Percentiles rank a stretch among this genome's conserved stretches.
Conservation (phyloP, 805 yeast genomes). For the Starmerella tilneyi region DNA sequence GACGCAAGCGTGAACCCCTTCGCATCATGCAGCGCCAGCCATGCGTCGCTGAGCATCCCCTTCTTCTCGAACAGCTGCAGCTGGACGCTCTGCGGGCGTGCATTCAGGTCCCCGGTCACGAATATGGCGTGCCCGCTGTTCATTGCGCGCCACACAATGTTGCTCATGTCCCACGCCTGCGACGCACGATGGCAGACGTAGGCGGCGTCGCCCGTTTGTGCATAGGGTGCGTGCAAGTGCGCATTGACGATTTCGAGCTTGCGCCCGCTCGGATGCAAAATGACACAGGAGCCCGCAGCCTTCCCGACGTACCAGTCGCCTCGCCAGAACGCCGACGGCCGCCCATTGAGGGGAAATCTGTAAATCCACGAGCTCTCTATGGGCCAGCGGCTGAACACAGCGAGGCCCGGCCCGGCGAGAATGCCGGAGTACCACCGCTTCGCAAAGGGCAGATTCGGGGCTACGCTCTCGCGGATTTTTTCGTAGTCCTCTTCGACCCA, state of each 20-base stretch:
- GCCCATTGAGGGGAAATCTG: slow-evolving; percentile 83
- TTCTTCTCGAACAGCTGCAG: slow-evolving; percentile 59
- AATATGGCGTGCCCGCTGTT: slow-evolving; percentile 75
- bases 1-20: slow-evolving; percentile 26
- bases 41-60: slow-evolving; percentile 66
- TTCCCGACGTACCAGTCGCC: slow-evolving; percentile 99
- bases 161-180: slow-evolving; percentile 93
- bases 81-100: slow-evolving; percentile 77
- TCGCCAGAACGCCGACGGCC: slow-evolving; percentile 84
- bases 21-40: slow-evolving; percentile 41
- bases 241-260: slow-evolving; percentile 72
- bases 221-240: slow-evolving; percentile 96
- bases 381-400: slow-evolving; percentile 72
- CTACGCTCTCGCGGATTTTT: slow-evolving; percentile 42
- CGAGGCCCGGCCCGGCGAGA: slow-evolving; percentile 86
- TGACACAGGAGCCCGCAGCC: slow-evolving; percentile 62
- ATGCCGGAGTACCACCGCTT: slow-evolving; percentile 76
- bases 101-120: slow-evolving; percentile 87
- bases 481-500: slow-evolving; percentile 86
- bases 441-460: slow-evolving; percentile 45
- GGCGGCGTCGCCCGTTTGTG: slow-evolving; percentile 70
- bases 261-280: slow-evolving; percentile 42
- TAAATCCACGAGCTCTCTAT: slow-evolving; percentile 68
- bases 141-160: slow-evolving; percentile 48
- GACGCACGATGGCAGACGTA: slow-evolving; percentile 83